Base-by-base conservation (phyloP, 176 grass and related monocot genomes). In the sorghum (Sorghum bicolor) region DNA sequence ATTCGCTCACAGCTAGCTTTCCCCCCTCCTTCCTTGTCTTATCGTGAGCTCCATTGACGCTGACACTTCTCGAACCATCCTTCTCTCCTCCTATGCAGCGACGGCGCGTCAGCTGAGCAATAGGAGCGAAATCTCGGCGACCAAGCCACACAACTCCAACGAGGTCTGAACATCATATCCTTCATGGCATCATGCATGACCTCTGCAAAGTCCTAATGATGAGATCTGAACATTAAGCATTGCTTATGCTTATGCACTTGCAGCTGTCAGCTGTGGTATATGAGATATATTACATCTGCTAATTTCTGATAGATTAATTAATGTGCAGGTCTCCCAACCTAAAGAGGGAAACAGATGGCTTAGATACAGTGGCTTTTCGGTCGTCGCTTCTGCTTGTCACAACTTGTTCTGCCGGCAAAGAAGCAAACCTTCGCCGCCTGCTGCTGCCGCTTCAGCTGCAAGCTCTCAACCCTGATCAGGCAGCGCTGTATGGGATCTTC, bases 41-140 rank as follows among this genome's bases (percentile, higher is more conserved):
- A 1, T 30, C 33, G 66, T 87, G 33, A 38, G 52, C 64, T 13
- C 39, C 73, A 52, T 83, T 58, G 8, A 22, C 14, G 47, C 44
- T 88, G 14, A 79, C 67, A 22, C n/a, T 44, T 53, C 2, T n/a
- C 67, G 44, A 40, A 28, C 57, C 60, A 22, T 33, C 52, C 39
- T 86, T 6, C 5, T 76, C 28, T 71, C 53, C 39, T 76, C 28
- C 20, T 69, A 32, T 65, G 90, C 90, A 92, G 86, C 82, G 41
- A 64, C 79, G 12, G 17, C 79, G 70, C 70, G 41, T 74, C 40
- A 80, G 48, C 14, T 39, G 41, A 68, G 52, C 15, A 83, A 68
- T 39, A 83, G 67, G 29, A 53, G 83, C 19, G 74, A 66, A 1
- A 33, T 25, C 50, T 12, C 45, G 22, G 67, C 11, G 39, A 47